Base-by-base conservation (phyloP, 2,329 filamentous ascomycete genomes). In the Verticillium isaacii region DNA sequence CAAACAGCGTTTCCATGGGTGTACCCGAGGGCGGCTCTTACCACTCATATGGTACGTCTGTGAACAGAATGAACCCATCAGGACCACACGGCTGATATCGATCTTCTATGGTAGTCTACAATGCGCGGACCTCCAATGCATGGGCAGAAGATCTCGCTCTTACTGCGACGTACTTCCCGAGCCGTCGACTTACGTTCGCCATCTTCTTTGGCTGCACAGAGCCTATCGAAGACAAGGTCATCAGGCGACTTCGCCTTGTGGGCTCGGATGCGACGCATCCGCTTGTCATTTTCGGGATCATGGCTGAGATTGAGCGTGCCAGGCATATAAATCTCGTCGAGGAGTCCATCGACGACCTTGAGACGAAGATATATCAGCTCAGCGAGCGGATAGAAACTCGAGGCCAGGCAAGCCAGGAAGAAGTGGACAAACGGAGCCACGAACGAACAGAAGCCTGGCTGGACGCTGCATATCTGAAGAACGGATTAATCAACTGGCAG, bases 251-350 rank as follows among this genome's bases (percentile, higher is more conserved):
- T 9, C 7, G n/a, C 41, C 12, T 3, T 23, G 52, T 39, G 1
- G 58, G 37, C 17, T 23, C 54, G 17, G 67, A 66, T 5, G 62
- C 62, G 0, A 56, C 58, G 0, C 67, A 74, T 41, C 73, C 73
- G 1, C 54, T 75, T 2, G 55, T 74, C 0, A 8, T 73, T 6
- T 67, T 68, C 1, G 71, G 70, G 1, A 72, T 75, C 2, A 66
- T 75, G 8, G 68, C 67, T 3, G 72, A 75, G 58, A 60, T 74
- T 0, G 72, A 75, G 57, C 63, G 70, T 6, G 56, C 36, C 1
- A 63, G 71, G n/a, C 68, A 72, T 39, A 57, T 68, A 3, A 14
- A 57, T 0, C 57, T 68, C 1, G 62, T 70, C 0, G 65, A 69
- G 4, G 7, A 56, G 1, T 65, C 65, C 17, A 69, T 69, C 14